Percentiles rank a stretch among this genome's conserved stretches.
Conservation (phyloP, 1,284 basidiomycete species). For the Leccinum olivaceoglutinosum region DNA sequence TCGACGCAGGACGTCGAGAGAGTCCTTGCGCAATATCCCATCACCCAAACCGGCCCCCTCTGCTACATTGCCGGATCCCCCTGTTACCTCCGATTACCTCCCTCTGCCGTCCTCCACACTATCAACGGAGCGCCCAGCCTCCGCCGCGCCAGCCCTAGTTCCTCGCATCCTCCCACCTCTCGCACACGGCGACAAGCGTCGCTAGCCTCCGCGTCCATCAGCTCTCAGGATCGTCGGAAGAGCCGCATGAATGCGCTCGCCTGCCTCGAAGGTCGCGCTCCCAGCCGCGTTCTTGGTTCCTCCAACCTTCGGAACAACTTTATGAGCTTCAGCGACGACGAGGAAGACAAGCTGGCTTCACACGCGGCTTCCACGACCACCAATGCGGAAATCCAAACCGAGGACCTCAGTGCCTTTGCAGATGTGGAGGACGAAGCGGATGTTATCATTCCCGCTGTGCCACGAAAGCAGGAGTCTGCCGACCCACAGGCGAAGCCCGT, state of each 20-base stretch:
- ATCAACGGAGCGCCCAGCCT: conserved; percentile 13
- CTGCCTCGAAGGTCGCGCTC: conserved; percentile 49
- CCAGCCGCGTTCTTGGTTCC: conserved; percentile 10
- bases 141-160: conserved; percentile 4
- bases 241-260: conserved; percentile 53
- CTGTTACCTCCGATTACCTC: conserved; percentile 9
- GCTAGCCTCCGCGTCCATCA: conserved; percentile 31
- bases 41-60: conserved; percentile 59
- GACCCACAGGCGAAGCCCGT: background rate
- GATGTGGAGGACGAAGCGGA: conserved; percentile 31
- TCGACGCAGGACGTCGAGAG: conserved; percentile 35
- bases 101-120: conserved; percentile 1
- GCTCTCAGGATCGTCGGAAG: conserved; percentile 27
- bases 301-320: conserved; percentile 41
- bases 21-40: conserved; percentile 48
- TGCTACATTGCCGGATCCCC: conserved; percentile 33
- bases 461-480: conserved; percentile 1
- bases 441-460: conserved; percentile 10
- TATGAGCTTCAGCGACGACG: conserved; percentile 63
- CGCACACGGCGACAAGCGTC: conserved; percentile 7
- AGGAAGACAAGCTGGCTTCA: conserved; percentile 35
- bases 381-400: background rate
- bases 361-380: background rate
- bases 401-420: conserved; percentile 21
- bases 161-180: conserved; percentile 6